Conservation (phyloP, 164 flowering plant species). For the Sextonia rubra region DNA sequence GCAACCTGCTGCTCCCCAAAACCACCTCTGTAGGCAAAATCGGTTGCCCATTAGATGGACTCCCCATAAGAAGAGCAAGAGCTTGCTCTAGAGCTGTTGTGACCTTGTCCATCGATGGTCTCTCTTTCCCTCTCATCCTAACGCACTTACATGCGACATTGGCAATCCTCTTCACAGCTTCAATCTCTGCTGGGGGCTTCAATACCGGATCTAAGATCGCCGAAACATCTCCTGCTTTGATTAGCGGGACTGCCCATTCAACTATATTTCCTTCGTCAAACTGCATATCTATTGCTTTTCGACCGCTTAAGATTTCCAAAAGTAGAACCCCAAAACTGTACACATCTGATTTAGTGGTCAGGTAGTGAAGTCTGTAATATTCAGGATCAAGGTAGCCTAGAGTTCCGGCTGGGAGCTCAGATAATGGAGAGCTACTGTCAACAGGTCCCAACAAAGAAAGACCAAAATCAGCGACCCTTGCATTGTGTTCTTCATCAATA, state of each 20-base stretch:
- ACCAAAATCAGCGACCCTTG: slow-evolving; percentile 90
- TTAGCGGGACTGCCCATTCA: slow-evolving; percentile 95
- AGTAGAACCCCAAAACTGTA: slow-evolving; percentile 92
- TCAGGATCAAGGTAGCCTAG: slow-evolving; percentile 94
- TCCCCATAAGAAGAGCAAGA: slow-evolving; percentile 81
- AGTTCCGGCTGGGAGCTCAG: slow-evolving; percentile 94
- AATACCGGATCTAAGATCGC: slow-evolving; percentile 67
- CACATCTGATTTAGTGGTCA: slow-evolving; percentile 91
- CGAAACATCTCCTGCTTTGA: slow-evolving; percentile 61
- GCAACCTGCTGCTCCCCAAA: slow-evolving; percentile 81
- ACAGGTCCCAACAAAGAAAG: slow-evolving; percentile 90
- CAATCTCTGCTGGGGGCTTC: slow-evolving; percentile 59
- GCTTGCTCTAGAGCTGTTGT: slow-evolving; percentile 84
- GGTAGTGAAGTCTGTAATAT: slow-evolving; percentile 89
- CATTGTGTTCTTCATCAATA: slow-evolving; percentile 93
- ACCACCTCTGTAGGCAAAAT: slow-evolving; percentile 93
- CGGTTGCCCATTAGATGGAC: slow-evolving; percentile 76
- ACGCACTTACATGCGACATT: slow-evolving; percentile 84
- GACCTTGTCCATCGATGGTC: slow-evolving; percentile 97
- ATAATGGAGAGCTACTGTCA: slow-evolving; percentile 79
- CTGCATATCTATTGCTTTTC: slow-evolving; percentile 91
- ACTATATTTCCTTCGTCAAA: slow-evolving; percentile 88
- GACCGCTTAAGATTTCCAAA: slow-evolving; percentile 78
- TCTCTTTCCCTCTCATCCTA: slow-evolving; percentile 91
- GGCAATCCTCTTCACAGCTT: slow-evolving; percentile 71